A percentile compares a stretch with the other conserved stretches of the same genome.
Conservation (phyloP, 805 yeast genomes). For the Wickerhamiella hasegawae region DNA sequence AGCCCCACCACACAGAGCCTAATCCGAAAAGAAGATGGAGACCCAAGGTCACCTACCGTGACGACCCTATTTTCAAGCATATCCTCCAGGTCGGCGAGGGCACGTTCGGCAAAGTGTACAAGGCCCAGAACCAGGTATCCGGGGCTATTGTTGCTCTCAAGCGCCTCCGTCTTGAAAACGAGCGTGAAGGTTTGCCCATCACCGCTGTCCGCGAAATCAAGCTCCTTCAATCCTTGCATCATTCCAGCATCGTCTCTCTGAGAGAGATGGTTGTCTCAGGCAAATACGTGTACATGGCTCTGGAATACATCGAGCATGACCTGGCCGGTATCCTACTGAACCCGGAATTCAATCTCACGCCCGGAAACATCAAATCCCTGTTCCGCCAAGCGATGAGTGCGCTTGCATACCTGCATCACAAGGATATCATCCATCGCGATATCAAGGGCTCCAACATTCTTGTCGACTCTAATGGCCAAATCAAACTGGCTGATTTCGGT, state of each 20-base stretch:
- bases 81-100: slow-evolving; percentile 88
- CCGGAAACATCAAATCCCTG: slow-evolving; percentile 62
- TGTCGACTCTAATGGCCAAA: slow-evolving; percentile 51
- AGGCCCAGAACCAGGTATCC: slow-evolving; percentile 59
- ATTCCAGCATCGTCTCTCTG: slow-evolving; percentile 65
- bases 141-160: slow-evolving; percentile 72
- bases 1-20: too few relatives aligned
- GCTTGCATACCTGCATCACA: slow-evolving; percentile 57
- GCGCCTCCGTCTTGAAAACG: slow-evolving; percentile 65
- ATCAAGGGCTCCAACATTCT: slow-evolving; percentile 88
- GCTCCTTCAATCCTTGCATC: slow-evolving; percentile 65
- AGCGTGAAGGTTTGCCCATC: slow-evolving; percentile 89
- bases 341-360: slow-evolving; percentile 44
- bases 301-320: slow-evolving; percentile 89
- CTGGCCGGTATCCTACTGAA: slow-evolving; percentile 75
- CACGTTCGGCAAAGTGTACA: slow-evolving; percentile 91
- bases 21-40: too few relatives aligned
- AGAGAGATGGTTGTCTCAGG: slow-evolving; percentile 79
- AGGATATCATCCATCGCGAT: slow-evolving; percentile 62
- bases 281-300: slow-evolving; percentile 67
- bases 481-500: slow-evolving; percentile 93
- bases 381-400: slow-evolving; percentile 65
- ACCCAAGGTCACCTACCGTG: background rate
- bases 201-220: slow-evolving; percentile 89
- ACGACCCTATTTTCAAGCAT: background rate